Evolutionary conservation across 345 rosid genomes (phyloP), one percentile per base, ranked within the genome.

Genomic region (Turnera subulata): DNA sequence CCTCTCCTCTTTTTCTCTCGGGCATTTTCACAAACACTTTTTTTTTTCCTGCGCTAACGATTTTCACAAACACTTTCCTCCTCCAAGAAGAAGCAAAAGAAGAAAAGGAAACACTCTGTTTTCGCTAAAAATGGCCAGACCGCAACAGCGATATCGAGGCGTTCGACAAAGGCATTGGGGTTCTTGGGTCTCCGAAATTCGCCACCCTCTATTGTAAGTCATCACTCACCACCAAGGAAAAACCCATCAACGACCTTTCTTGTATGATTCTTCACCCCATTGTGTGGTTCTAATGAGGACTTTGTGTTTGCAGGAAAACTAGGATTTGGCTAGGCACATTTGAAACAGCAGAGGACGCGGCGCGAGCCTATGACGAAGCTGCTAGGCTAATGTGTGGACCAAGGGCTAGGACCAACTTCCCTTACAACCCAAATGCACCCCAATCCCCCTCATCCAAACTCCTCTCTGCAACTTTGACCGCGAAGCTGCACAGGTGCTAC

Each of bases 91-190:
- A 35, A n/a, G n/a, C n/a, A n/a, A n/a, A n/a, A n/a, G n/a, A n/a
- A n/a, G n/a, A n/a, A n/a, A n/a, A n/a, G 18, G 67, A 66, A 54
- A 58, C 32, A 58, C 64, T 25, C 23, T 49, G 16, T 47, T 19
- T 29, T 43, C 48, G 10, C 72, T 1, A 49, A 13, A 7, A 63
- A 79, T 93, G 99, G 97, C 96, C 53, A 76, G 99, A 57, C 99
- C 90, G 3, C 99, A 93, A 61, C 99, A 93, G 66, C 80, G 99
- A 19, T 93, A 85, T 56, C 82, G 97, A 18, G 99, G 99, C 12
- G 99, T 93, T 25, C 80, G 99, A 58, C 99, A 93, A 39, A 82
- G 99, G 75, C 99, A 93, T 64, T 93, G 97, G 99, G 99, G 99
- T 14, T 93, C 99, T 37, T 93, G 99, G 99, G 99, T 93, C 8